Base-by-base conservation (phyloP, 2,329 filamentous ascomycete species). In the Fusarium fujikuroi region DNA sequence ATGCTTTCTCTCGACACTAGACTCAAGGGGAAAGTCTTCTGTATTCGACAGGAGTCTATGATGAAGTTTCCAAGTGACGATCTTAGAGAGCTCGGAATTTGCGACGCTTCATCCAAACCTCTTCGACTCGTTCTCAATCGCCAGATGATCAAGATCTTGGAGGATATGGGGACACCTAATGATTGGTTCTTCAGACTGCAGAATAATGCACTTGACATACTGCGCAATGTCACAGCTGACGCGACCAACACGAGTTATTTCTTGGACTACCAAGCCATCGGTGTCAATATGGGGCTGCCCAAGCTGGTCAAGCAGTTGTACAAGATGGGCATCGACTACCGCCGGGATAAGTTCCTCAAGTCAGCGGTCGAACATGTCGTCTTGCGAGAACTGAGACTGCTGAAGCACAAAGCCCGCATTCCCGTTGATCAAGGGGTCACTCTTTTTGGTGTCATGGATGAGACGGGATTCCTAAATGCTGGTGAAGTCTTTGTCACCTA, bases 61-160 rank as follows among this genome's bases (percentile, higher is more conserved):
- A 85, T 89, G 63, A 97, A 97, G 75, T 97, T 96, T 72, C 79
- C 86, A 3, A 91, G 89, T 58, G 77, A 83, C 0, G 85, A 88
- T 43, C 82, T 79, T 4, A 79, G 79, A 9, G 87, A 92, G 57
- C 84, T 95, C 3, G 93, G 92, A 67, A 93, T 95, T 49, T 95
- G 92, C 76, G 92, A 92, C 52, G 87, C 89, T 46, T 91, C 90
- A 0, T 90, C 89, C 42, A 89, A 87, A 57, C 91, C 93, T 0
- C 86, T 95, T 11, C 88, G 88, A 0, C 85, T 95, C 73, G 89
- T 91, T 23, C 86, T 97, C 3, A 97, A 97, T 76, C 90, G 92
- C 2, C 93, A 93, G 73, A 85, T 95, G 69, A 94, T 97, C 82
- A 97, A 97, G 79, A 94, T 97, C 9, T 80, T 97, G 2, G 94